Base-by-base conservation (phyloP, 1,139 yeast genomes). In the Debaryomyces psychrophilus region DNA sequence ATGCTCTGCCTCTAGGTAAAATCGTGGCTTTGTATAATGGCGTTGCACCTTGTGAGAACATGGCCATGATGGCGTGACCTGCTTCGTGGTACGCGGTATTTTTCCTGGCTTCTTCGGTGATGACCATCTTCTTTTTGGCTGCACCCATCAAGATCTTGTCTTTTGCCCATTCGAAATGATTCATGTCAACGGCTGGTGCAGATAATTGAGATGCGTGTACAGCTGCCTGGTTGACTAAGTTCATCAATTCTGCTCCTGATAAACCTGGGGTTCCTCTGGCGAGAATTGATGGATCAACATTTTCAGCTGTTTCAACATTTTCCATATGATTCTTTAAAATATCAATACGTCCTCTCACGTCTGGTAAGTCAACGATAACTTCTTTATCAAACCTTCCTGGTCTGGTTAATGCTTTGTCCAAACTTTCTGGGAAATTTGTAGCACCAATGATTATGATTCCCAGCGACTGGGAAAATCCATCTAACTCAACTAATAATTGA, bases 71-170 rank as follows among this genome's bases (percentile, higher is more conserved):
- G 4, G 99, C 99, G 69, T 93, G 99, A 2, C 99, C 99, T 8
- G 99, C 99, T 71, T 93, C 99, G 69, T 93, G 99, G 67, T 85
- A 95, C 2, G 99, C 99, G 15, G 99, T 95, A 57, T 93, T 92
- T 57, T 81, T 82, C 66, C 98, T 82, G 0, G 96, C 82, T 56
- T 93, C 97, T 65, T 93, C 97, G 22, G 99, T 92, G 69, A 93
- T 81, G 43, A 93, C 97, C 98, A 92, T 92, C 43, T 96, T 89
- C 69, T 89, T 89, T 65, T 95, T 87, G 53, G 96, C 99, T 29
- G 98, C 99, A 44, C 99, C 99, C 87, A 95, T 84, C 60, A 95
- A 74, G 49, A 95, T 93, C 71, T 93, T 93, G 67, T 93, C 99
- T 67, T 95, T 95, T 40, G 99, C 99, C 99, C 99, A 95, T 68